Base-by-base conservation (phyloP, 495 filamentous ascomycete genomes). In the Coniosporium apollinis region DNA sequence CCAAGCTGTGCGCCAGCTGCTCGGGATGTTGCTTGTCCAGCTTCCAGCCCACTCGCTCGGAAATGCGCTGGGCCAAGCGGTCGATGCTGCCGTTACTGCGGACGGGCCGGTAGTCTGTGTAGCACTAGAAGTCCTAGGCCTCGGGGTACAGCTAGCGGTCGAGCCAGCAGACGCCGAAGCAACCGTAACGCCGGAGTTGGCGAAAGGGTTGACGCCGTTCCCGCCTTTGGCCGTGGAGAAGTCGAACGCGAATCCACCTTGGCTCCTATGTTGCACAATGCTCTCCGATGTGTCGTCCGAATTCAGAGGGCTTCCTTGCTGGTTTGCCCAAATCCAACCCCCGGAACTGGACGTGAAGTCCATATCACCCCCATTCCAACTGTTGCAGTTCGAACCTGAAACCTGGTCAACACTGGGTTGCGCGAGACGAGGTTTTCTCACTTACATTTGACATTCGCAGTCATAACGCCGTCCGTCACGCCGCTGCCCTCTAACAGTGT, bases 311-410 rank as follows among this genome's bases (percentile, higher is more conserved):
- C 22, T 26, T 26, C 83, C 78, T 9, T 51, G 45, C 36, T 70
- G 72, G 51, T 65, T 64, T 1, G 75, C 76, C 47, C 64, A 76
- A 42, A 93, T 77, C 70, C 79, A 87, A 9, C 55, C 45, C 14
- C 66, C 64, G 5, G 44, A 51, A 1, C 60, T 49, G 19, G 48
- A 54, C 9, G 42, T 63, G 16, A 64, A 51, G 37, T 67, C 47
- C 33, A 63, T 60, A n/a, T 41, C 40, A 3, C 65, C 61, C n/a
- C 70, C 59, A 8, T 48, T 58, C 65, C 79, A 74, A 39, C 51
- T 51, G 3, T 57, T 48, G 45, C 80, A 83, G 21, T 60, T 73
- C 32, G 61, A 55, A 53, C 70, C 74, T 48, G 4, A 2, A 7
- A 1, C n/a, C n/a, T 1, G 25, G 22, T 36, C 17, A 48, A 15